phyloP scores from a whole-genome alignment of 2,329 filamentous ascomycete species.

The Dothiorella sarmentorum region DNA sequence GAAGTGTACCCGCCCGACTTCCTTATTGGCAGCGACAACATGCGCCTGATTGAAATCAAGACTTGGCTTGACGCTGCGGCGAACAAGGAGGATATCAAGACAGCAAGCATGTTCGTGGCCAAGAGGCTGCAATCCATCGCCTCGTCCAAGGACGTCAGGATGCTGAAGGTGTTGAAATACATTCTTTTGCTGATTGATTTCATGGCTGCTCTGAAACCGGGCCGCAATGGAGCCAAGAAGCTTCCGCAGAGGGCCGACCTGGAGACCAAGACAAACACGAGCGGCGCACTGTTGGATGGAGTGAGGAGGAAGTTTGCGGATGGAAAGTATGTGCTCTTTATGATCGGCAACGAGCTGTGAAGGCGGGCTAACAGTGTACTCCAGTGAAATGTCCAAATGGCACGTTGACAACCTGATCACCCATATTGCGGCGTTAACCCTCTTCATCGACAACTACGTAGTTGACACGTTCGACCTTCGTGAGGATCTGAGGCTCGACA shows the following conservation, averaged over 20 bases:
- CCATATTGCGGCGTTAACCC: conserved; percentile 67
- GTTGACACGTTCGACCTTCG: conserved; percentile 67
- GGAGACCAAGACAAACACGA: conserved; percentile 54
- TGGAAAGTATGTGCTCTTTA: conserved; percentile 38
- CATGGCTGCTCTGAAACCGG: conserved; percentile 37
- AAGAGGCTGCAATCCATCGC: conserved; percentile 57
- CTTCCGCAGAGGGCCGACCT: conserved; percentile 63
- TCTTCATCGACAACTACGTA: conserved; percentile 70
- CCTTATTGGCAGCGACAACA: conserved; percentile 65
- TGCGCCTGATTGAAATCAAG: conserved; percentile 65
- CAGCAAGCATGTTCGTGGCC: conserved; percentile 63
- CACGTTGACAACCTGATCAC: conserved; percentile 69
- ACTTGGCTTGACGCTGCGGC: conserved; percentile 71
- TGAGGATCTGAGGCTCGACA: conserved; percentile 69
- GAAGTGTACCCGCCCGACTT: conserved; percentile 68
- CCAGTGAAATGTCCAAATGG: conserved; percentile 62
- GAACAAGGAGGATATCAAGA: conserved; percentile 54
- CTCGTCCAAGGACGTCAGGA: conserved; percentile 49
- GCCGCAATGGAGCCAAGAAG: conserved; percentile 38
- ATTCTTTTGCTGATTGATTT: conserved; percentile 49
- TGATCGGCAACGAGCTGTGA: conserved; percentile 20
- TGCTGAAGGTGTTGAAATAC: conserved; percentile 49
- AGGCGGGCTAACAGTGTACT: conserved; percentile 19
- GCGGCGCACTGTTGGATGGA: conserved; percentile 61
- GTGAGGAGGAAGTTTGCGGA: conserved; percentile 69